Percentiles rank a stretch among this genome's conserved stretches.
phyloP scores from a whole-genome alignment of 2,329 filamentous ascomycete genomes.

The Huntiella decipiens region DNA sequence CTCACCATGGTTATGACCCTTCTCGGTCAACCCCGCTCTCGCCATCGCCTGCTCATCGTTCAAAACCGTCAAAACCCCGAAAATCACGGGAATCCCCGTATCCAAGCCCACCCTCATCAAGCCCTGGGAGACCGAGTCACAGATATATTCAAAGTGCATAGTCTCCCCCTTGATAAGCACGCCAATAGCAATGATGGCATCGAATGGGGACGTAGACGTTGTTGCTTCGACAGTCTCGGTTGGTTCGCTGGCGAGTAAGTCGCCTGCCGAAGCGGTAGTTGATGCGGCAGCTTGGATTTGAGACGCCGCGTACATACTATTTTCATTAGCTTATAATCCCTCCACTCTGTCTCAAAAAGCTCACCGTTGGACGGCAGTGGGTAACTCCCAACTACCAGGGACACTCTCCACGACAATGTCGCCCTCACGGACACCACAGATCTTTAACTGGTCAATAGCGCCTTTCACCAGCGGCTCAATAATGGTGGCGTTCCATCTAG shows the following conservation, averaged over 20 bases:
- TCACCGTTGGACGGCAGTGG: slow-evolving; percentile 72
- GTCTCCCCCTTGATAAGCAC: slow-evolving; percentile 97
- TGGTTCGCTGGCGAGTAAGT: slow-evolving; percentile 47
- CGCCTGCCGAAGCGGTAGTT: slow-evolving; percentile 40
- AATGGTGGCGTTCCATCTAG: slow-evolving; percentile 80
- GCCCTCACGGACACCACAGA: slow-evolving; percentile 63
- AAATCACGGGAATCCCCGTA: slow-evolving; percentile 71
- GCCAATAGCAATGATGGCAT: slow-evolving; percentile 86
- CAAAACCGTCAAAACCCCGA: slow-evolving; percentile 78
- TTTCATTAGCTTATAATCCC: neutral
- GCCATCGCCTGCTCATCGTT: slow-evolving; percentile 73
- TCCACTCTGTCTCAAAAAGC: slow-evolving; percentile 11
- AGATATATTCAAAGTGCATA: slow-evolving; percentile 99
- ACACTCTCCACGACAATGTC: slow-evolving; percentile 84
- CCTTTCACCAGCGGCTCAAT: slow-evolving; percentile 73
- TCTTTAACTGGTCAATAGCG: slow-evolving; percentile 56
- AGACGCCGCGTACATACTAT: slow-evolving; percentile 64
- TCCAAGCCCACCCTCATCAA: slow-evolving; percentile 92
- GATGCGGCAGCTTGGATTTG: slow-evolving; percentile 59
- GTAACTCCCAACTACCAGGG: slow-evolving; percentile 86
- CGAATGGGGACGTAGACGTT: slow-evolving; percentile 48
- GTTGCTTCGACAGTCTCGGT: slow-evolving; percentile 35
- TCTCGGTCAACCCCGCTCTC: slow-evolving; percentile 61
- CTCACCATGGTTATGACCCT: slow-evolving; percentile 94
- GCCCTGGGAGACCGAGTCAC: slow-evolving; percentile 74